A percentile compares a stretch with the other conserved stretches of the same genome.
Evolutionary conservation across 805 yeast genomes (phyloP).

Genomic region (Lachancea lanzarotensis): DNA sequence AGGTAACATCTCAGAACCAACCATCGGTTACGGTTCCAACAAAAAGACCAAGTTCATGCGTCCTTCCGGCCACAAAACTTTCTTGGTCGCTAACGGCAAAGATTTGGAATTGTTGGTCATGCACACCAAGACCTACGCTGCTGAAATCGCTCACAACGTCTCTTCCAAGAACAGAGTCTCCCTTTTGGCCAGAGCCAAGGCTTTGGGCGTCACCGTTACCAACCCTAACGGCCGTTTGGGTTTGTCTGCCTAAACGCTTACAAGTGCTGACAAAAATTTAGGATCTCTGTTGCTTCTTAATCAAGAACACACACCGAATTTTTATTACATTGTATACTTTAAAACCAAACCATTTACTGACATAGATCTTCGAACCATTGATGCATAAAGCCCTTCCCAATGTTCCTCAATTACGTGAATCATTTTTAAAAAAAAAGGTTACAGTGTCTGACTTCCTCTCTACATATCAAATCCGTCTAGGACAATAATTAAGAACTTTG

Average conservation of each 20-base stretch:
- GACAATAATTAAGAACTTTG: constrained; percentile 1
- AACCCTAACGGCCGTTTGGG: constrained; percentile 98
- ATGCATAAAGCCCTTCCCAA: too few species aligned
- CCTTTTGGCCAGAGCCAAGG: constrained; percentile 94
- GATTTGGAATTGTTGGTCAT: constrained; percentile 92
- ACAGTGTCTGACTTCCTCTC: constrained; percentile 1
- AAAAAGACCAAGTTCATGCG: constrained; percentile 92
- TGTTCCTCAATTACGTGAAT: not conserved
- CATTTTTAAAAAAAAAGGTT: not conserved
- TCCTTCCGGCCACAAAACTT: constrained; percentile 98
- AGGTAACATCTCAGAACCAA: constrained; percentile 98
- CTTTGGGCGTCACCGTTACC: constrained; percentile 97
- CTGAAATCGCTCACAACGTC: constrained; percentile 98
- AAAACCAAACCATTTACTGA: constrained; percentile 7
- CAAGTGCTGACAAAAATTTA: constrained; percentile 8
- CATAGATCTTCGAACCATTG: not conserved
- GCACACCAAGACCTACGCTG: constrained; percentile 99
- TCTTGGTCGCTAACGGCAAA: constrained; percentile 84
- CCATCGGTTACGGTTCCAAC: constrained; percentile 99
- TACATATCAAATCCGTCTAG: constrained; percentile 1
- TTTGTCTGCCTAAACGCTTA: constrained; percentile 76
- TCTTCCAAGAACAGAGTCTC: constrained; percentile 98
- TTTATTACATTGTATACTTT: constrained; percentile 10
- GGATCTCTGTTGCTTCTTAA: not conserved
- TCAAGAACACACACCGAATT: constrained; percentile 2